These are phyloP conservation scores for Lichtheimia corymbifera DNA, from an alignment of 371 early-diverging fungal species.

Conservation along the genomic window DNA sequence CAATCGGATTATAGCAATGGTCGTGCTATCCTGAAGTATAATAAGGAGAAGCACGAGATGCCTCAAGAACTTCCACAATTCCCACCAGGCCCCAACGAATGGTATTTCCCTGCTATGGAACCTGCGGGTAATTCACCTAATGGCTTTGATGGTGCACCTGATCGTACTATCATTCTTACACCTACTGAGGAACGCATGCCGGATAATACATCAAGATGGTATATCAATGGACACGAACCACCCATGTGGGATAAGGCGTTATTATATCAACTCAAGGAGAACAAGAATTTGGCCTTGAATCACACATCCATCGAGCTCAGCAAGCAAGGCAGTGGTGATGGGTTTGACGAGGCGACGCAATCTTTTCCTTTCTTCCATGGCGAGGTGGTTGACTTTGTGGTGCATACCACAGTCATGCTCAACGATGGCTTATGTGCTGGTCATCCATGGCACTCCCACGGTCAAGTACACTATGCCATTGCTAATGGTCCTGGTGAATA, in stretches of 20 bases:
- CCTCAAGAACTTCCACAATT: slow-evolving; percentile 5
- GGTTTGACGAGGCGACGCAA: slow-evolving; percentile 18
- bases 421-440: slow-evolving; percentile 19
- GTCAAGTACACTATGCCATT: slow-evolving; percentile 37
- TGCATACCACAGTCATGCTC: slow-evolving; percentile 23
- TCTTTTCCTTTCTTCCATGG: slow-evolving; percentile 23
- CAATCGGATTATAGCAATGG: slow-evolving; percentile 6
- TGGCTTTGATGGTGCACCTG: slow-evolving; percentile 15
- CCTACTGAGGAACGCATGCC: slow-evolving; percentile 10
- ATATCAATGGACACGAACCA: slow-evolving; percentile 13
- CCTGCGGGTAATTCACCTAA: not conserved
- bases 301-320: slow-evolving; percentile 14
- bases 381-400: slow-evolving; percentile 38
- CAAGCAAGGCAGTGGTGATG: slow-evolving; percentile 11
- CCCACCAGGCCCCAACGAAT: slow-evolving; percentile 13
- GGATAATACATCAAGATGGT: slow-evolving; percentile 20
- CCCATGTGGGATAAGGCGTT: slow-evolving; percentile 12
- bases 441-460: slow-evolving; percentile 51
- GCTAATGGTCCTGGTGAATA: slow-evolving; percentile 38
- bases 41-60: not conserved
- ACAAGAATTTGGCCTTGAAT: slow-evolving; percentile 9
- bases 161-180: slow-evolving; percentile 18
- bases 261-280: slow-evolving; percentile 11
- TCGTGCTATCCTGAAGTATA: slow-evolving; percentile 20
- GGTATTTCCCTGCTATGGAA: slow-evolving; percentile 15